Base-by-base conservation (phyloP, 2,329 filamentous ascomycete genomes). In the Aspergillus ochraceoroseus region DNA sequence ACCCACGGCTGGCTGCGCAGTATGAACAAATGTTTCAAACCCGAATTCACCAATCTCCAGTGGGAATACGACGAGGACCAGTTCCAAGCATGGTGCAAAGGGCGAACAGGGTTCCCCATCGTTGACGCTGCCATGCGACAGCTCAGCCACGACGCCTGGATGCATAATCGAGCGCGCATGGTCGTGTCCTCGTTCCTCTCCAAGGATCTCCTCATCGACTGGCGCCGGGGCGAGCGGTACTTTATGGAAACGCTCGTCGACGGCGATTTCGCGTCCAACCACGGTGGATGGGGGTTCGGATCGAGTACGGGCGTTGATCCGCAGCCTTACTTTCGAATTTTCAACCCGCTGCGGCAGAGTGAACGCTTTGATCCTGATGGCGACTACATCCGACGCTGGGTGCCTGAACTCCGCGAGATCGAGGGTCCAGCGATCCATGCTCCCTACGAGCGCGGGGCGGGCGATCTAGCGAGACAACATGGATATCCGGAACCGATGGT, bases 41-140 rank as follows among this genome's bases (percentile, higher is more conserved):
- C 83, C 23, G 85, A 89, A 55, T 92, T 87, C 64, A 80, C 84
- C 30, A 82, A 89, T 52, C 82, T 95, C 32, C 66, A 76, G 34
- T 95, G 88, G 88, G 85, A 87, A 36, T 87, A 89, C 61, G 71
- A 88, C 54, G 55, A 70, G 7, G 71, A 76, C 1, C 72, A 81
- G 13, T 92, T 95, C 65, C 53, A 72, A 1, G 79, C 80, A 2
- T 95, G 89, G 87, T 78, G 75, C 26, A 66, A 79, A 22, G 87
- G 87, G 5, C 73, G 68, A 22, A 94, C 87, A 0, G 87, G 87
- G 0, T 89, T 80, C 55, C 87, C 87, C 0, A 83, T 94, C 32
- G 83, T 94, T 14, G 87, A 94, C 57, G 87, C 87, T 0, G 85
- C 85, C 1, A 92, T 94, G 85, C 77, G 87, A 6, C 86, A 94